phyloP scores from a whole-genome alignment of 768 basidiomycete genomes.

The Rhizopogon roseolus region DNA sequence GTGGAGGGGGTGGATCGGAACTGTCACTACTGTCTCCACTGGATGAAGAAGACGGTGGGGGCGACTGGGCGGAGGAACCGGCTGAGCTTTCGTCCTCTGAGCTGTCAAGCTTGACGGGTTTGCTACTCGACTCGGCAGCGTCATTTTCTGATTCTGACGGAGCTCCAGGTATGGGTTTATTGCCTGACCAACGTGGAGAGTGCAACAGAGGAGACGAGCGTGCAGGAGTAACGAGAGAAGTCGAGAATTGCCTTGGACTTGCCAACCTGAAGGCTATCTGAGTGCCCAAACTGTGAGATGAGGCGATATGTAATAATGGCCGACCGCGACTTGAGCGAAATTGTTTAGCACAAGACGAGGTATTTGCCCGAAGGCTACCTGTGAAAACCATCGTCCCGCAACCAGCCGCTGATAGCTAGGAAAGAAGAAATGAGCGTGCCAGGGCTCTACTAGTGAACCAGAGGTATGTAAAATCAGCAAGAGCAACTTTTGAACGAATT shows the following conservation, averaged over 20 bases:
- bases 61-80: conserved; percentile 26
- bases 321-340: conserved; percentile 7
- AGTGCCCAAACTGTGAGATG: background rate
- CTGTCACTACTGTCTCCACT: conserved; percentile 33
- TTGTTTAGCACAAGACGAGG: conserved; percentile 8
- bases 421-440: conserved; percentile 3
- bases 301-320: conserved; percentile 9
- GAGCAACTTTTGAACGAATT: too few relatives aligned
- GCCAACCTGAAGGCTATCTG: conserved; percentile 6
- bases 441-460: too few relatives aligned
- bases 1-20: conserved; percentile 34
- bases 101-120: conserved; percentile 15
- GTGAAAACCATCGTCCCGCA: conserved; percentile 20
- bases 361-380: conserved; percentile 12
- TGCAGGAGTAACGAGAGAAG: conserved; percentile 17
- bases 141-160: conserved; percentile 19
- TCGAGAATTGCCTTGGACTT: conserved; percentile 21
- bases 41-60: conserved; percentile 35
- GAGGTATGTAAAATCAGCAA: background rate
- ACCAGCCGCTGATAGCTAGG: background rate
- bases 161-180: conserved; percentile 22
- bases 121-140: conserved; percentile 16
- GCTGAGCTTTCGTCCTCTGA: conserved; percentile 27
- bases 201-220: conserved; percentile 26
- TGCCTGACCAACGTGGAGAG: conserved; percentile 37